phyloP scores from a whole-genome alignment of 2,329 filamentous ascomycete genomes.

The Penicillium expansum region DNA sequence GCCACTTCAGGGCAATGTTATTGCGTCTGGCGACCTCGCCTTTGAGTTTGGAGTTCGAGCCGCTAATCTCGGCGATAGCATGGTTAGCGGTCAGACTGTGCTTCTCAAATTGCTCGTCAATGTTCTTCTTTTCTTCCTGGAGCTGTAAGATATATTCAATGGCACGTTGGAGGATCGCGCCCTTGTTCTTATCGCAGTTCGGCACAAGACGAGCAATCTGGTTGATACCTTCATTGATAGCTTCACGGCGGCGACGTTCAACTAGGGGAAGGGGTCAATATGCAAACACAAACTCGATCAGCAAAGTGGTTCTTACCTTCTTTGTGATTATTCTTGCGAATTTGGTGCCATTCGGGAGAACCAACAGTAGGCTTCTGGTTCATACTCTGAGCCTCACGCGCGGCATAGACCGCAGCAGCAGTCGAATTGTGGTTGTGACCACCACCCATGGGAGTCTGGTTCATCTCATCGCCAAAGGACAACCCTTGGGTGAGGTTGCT shows the following conservation, averaged over 20 bases:
- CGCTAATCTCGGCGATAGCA: slow-evolving; percentile 77
- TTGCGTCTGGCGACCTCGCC: slow-evolving; percentile 83
- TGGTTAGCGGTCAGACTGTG: slow-evolving; percentile 46
- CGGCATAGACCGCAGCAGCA: slow-evolving; percentile 57
- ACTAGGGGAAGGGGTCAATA: slow-evolving; percentile 56
- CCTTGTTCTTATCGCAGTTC: slow-evolving; percentile 98
- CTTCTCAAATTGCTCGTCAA: slow-evolving; percentile 43
- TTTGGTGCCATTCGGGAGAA: slow-evolving; percentile 96
- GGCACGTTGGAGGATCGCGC: slow-evolving; percentile 87
- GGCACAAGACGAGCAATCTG: slow-evolving; percentile 97
- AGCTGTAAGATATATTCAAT: slow-evolving; percentile 93
- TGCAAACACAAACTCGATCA: neutral
- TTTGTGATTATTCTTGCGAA: slow-evolving; percentile 97
- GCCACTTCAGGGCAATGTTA: slow-evolving; percentile 58
- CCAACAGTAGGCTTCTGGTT: slow-evolving; percentile 82
- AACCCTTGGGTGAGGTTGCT: slow-evolving; percentile 37
- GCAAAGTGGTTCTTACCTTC: slow-evolving; percentile 66
- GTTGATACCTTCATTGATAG: slow-evolving; percentile 98
- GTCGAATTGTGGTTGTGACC: slow-evolving; percentile 52
- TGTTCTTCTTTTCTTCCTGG: slow-evolving; percentile 46
- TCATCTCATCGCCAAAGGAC: slow-evolving; percentile 42
- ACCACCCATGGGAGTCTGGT: slow-evolving; percentile 35
- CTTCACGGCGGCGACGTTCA: slow-evolving; percentile 91
- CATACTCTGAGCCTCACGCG: slow-evolving; percentile 52
- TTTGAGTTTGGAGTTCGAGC: slow-evolving; percentile 93